A percentile compares a stretch with the other conserved stretches of the same genome.
phyloP scores from a whole-genome alignment of 1,284 basidiomycete genomes.

The Ceratobasidium sp. region DNA sequence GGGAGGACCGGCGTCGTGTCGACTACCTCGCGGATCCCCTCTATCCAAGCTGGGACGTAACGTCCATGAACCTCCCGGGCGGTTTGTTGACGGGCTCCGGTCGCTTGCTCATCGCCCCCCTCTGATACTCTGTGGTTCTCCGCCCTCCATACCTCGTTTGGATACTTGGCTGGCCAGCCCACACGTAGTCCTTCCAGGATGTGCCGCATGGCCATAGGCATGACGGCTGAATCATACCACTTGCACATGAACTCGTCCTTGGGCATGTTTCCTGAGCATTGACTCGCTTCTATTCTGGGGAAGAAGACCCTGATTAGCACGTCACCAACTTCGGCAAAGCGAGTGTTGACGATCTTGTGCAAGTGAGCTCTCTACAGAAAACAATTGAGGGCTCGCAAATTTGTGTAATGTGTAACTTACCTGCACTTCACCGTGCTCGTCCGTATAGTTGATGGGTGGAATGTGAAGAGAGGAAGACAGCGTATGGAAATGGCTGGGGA shows the following conservation, averaged over 20 bases:
- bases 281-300: neutral
- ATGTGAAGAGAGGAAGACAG: neutral
- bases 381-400: neutral
- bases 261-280: neutral
- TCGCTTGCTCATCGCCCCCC: neutral
- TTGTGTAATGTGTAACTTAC: neutral
- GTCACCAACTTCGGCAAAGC: neutral
- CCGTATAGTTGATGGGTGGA: neutral
- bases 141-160: neutral
- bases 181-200: neutral
- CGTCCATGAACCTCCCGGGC: conserved; percentile 1
- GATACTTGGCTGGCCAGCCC: neutral
- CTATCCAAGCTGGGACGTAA: conserved; percentile 9
- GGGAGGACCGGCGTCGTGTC: neutral
- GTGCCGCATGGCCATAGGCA: neutral
- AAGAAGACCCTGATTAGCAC: neutral
- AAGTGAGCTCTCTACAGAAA: neutral
- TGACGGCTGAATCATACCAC: neutral
- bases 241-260: neutral
- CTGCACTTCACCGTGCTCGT: neutral
- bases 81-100: neutral
- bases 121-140: neutral
- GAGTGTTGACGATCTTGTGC: conserved; percentile 13
- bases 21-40: neutral
- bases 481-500: neutral